Base-by-base conservation (phyloP, 257 asterid genomes). In the Nicotiana benthamiana region DNA sequence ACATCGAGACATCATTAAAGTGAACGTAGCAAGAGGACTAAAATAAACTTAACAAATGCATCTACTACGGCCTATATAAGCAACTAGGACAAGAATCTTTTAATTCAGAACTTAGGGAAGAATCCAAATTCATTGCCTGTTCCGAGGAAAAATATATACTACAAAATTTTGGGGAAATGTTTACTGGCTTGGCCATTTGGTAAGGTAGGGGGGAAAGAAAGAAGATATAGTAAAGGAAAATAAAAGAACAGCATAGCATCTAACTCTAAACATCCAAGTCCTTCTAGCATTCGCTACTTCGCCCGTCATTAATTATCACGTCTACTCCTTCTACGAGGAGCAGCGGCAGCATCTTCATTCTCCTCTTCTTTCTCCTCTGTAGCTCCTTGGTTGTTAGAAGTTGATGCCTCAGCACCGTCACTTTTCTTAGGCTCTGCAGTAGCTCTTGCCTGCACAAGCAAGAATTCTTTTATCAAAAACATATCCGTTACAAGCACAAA, bases 361-460 rank as follows among this genome's bases (percentile, higher is more conserved):
- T 89, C 79, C 75, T 89, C 98, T 9, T 89, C 94, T 80, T 90
- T 88, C 79, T 90, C 92, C 83, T 91, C 97, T 0, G 96, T 22
- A 80, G 80, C 86, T 40, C 12, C 48, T 86, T 90, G 88, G 53
- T 77, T 84, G 80, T 83, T 88, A n/a, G 96, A 91, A 61, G 85
- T 59, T 17, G 96, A 91, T 27, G 85, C 60, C 87, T 89, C 97
- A 0, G 96, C 88, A 26, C 80, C 91, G 7, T 85, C 93, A 15
- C 81, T 81, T 81, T 81, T 87, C 90, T 90, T 84, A 0, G 88
- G 1, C 83, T 89, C 95, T 52, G 81, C 90, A 6, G 28, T 76
- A 63, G 82, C 85, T 40, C 9, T 80, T 34, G 92, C 92, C 98
- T 95, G 86, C 46, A 67, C n/a, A 59, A 11, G 64, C 43, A 6